A percentile compares a stretch with the other conserved stretches of the same genome.
Conservation (phyloP, 306 rosid genomes). For the Acacia confusa region DNA sequence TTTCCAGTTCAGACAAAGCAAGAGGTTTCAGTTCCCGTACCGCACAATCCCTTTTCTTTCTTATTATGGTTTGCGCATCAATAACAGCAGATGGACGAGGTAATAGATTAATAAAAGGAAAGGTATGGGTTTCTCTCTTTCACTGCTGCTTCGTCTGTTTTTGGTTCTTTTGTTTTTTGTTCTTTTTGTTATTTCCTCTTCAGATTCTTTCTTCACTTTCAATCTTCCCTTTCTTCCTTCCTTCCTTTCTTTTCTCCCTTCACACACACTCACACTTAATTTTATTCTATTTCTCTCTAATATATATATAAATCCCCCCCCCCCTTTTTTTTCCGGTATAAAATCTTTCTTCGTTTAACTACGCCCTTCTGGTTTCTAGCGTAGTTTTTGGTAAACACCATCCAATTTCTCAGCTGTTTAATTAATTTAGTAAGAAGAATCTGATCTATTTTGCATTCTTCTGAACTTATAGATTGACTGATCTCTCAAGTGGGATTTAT, state of each 20-base stretch:
- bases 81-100: too few species aligned
- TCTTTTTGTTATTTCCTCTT: background rate
- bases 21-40: background rate
- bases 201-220: slow-evolving; percentile 1
- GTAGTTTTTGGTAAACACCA: background rate
- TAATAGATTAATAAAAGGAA: background rate
- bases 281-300: background rate
- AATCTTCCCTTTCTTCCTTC: background rate
- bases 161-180: background rate
- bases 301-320: background rate
- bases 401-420: background rate
- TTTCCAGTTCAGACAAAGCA: background rate
- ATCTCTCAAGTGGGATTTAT: background rate
- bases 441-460: background rate
- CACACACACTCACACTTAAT: too few species aligned
- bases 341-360: background rate
- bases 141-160: background rate
- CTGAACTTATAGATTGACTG: background rate
- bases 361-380: background rate
- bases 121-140: background rate
- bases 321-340: background rate
- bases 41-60: background rate
- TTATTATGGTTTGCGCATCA: background rate
- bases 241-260: background rate
- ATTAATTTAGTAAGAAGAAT: background rate